Evolutionary conservation across 208 protist genomes (phyloP).

Genomic region (Acanthamoeba triangularis): DNA sequence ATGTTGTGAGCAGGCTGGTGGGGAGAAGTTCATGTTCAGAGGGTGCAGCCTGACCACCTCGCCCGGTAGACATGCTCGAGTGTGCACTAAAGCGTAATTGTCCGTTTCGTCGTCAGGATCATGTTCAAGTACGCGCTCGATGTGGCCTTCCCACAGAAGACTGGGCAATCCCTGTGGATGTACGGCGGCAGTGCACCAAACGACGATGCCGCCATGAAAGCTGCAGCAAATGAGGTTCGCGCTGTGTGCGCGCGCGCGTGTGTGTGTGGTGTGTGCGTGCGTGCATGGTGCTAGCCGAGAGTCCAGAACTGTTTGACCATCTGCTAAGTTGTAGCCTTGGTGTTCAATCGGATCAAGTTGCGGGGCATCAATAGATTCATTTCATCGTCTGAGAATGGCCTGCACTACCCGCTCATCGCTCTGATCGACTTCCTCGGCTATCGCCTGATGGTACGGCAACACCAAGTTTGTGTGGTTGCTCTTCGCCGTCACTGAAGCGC

Average conservation of each 20-base stretch:
- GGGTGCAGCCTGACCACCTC: not conserved
- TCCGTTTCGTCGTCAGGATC: not conserved
- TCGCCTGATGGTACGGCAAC: not conserved
- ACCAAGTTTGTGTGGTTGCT: not conserved
- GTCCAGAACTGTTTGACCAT: too few species aligned
- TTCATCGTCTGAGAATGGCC: not conserved
- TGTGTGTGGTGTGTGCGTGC: too few species aligned
- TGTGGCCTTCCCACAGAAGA: not conserved
- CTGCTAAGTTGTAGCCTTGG: too few species aligned
- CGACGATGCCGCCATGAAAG: conserved; percentile 62
- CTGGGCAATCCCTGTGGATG: conserved; percentile 13
- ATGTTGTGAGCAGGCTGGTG: conserved; percentile 7
- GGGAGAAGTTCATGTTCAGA: conserved; percentile 65
- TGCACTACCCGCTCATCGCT: conserved; percentile 45
- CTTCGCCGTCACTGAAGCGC: not conserved
- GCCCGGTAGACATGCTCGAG: too few species aligned
- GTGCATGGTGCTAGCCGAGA: too few species aligned
- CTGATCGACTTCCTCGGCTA: conserved; percentile 57
- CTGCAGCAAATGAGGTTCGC: conserved; percentile 29
- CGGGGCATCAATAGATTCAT: conserved; percentile 40
- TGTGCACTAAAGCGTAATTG: too few species aligned
- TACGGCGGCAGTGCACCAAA: not conserved
- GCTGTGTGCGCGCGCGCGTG: not conserved
- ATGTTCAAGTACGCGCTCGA: conserved; percentile 70
- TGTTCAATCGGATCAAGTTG: too few species aligned